These are phyloP conservation scores for Candida glaebosa DNA, from an alignment of 805 yeast species.

Conservation along the genomic window DNA sequence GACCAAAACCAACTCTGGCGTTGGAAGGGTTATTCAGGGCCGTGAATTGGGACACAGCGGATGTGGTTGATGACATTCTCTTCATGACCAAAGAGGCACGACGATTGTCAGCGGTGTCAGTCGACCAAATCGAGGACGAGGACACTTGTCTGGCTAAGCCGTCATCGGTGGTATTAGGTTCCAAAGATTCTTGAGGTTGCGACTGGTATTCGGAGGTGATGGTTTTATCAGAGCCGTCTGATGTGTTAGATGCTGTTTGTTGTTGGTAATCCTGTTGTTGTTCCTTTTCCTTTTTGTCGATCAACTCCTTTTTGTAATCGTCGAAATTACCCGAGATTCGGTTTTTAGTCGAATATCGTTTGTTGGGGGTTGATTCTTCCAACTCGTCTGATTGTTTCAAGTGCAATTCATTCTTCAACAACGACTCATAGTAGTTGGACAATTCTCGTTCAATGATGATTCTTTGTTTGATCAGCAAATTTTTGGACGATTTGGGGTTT, in stretches of 20 bases:
- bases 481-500: slow-evolving; percentile 23
- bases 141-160: slow-evolving; percentile 25
- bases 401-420: slow-evolving; percentile 36
- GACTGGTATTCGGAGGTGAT: not conserved
- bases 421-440: slow-evolving; percentile 41
- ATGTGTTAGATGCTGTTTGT: not conserved
- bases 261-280: not conserved
- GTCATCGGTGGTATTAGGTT: slow-evolving; percentile 4
- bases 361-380: not conserved
- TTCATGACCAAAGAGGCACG: slow-evolving; percentile 28
- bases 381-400: slow-evolving; percentile 22
- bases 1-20: slow-evolving; percentile 36
- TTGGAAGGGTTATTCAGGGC: slow-evolving; percentile 11
- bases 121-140: slow-evolving; percentile 35
- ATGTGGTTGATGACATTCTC: slow-evolving; percentile 26
- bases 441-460: slow-evolving; percentile 45
- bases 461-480: slow-evolving; percentile 34
- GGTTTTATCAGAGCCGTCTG: not conserved
- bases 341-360: not conserved
- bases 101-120: slow-evolving; percentile 24
- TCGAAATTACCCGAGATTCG: not conserved
- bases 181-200: not conserved
- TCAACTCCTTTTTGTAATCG: not conserved
- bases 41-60: slow-evolving; percentile 24
- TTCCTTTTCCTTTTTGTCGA: no score